phyloP scores from a whole-genome alignment of 768 basidiomycete genomes.

The Thelephora aurantiotincta region DNA sequence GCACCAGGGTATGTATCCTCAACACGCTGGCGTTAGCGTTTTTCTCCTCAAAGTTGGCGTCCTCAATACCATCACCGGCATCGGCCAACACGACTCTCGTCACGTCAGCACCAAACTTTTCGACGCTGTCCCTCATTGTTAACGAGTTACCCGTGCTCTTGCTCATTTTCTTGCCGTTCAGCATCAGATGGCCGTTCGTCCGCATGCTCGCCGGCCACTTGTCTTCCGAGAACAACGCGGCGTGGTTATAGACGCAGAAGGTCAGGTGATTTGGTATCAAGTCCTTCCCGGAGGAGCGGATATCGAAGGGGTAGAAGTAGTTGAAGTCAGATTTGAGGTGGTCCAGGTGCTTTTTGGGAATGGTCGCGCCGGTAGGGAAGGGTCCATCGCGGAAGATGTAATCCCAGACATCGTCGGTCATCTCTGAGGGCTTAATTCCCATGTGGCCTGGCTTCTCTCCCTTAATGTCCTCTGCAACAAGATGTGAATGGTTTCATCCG shows the following conservation, averaged over 20 bases:
- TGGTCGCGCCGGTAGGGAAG: conserved; percentile 51
- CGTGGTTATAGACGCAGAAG: conserved; percentile 88
- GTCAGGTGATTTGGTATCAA: conserved; percentile 92
- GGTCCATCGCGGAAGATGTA: conserved; percentile 75
- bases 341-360: conserved; percentile 68
- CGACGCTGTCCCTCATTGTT: conserved; percentile 76
- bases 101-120: conserved; percentile 96
- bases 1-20: conserved; percentile 77
- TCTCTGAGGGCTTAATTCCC: conserved; percentile 76
- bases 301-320: conserved; percentile 97
- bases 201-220: conserved; percentile 90
- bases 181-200: conserved; percentile 89
- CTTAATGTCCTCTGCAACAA: conserved; percentile 46
- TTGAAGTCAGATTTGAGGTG: conserved; percentile 80
- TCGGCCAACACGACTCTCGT: conserved; percentile 87
- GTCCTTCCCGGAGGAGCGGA: conserved; percentile 97
- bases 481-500: conserved; percentile 4
- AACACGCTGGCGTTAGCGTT: conserved; percentile 95
- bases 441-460: conserved; percentile 71
- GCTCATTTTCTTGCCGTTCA: conserved; percentile 98
- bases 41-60: conserved; percentile 99
- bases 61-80: conserved; percentile 93
- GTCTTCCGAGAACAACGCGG: conserved; percentile 81
- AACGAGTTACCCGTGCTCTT: conserved; percentile 95
- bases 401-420: conserved; percentile 98